Evolutionary conservation across 768 basidiomycete species (phyloP).

Genomic region (Kwoniella pini): DNA sequence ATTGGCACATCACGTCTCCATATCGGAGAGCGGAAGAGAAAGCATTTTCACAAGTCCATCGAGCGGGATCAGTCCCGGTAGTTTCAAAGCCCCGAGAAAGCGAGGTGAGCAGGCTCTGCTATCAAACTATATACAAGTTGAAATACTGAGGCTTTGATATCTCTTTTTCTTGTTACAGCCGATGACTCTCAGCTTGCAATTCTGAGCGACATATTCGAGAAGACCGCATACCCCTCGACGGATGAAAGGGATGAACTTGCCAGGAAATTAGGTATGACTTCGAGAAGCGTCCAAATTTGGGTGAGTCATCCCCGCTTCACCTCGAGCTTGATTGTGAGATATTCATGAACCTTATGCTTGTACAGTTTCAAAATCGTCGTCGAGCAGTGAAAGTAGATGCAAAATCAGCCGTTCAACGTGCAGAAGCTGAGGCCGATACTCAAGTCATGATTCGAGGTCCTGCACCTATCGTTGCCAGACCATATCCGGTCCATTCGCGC

Average conservation of each 20-base stretch:
- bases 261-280: conserved; percentile 41
- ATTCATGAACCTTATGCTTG: not conserved
- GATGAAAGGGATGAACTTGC: conserved; percentile 36
- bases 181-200: conserved; percentile 35
- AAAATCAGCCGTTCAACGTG: conserved; percentile 32
- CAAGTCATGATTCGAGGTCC: conserved; percentile 7
- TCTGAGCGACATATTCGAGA: conserved; percentile 30
- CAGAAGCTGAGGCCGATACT: conserved; percentile 17
- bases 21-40: not conserved
- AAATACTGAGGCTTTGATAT: too few relatives aligned
- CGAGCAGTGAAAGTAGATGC: conserved; percentile 41
- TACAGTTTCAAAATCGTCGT: conserved; percentile 44
- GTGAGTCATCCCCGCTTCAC: conserved; percentile 26
- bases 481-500: not conserved
- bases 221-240: conserved; percentile 37
- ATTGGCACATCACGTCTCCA: not conserved
- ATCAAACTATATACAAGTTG: not conserved
- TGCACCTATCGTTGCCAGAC: not conserved
- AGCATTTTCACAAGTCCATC: conserved; percentile 7
- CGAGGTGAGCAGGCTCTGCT: conserved; percentile 23
- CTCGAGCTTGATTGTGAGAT: too few relatives aligned
- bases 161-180: too few relatives aligned
- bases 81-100: conserved; percentile 34
- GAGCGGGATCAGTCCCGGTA: conserved; percentile 6
- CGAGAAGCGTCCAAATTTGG: conserved; percentile 44